phyloP scores from a whole-genome alignment of 2,329 filamentous ascomycete species.

The Aspergillus oerlinghausenensis region DNA sequence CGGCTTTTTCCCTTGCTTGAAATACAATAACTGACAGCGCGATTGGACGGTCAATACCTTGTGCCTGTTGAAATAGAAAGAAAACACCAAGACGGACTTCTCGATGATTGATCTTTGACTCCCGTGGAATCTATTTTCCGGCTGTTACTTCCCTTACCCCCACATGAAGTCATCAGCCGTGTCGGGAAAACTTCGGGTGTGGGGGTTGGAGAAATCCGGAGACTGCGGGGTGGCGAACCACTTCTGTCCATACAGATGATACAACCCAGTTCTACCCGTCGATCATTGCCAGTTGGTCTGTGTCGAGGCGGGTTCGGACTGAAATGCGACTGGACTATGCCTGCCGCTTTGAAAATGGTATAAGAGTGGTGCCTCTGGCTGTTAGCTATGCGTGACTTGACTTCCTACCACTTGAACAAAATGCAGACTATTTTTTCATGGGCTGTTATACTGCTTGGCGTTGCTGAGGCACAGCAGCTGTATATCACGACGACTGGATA shows the following conservation, averaged over 20 bases:
- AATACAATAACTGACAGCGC: too few relatives aligned
- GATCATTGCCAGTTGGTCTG: not conserved
- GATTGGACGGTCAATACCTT: too few relatives aligned
- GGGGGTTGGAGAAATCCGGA: not conserved
- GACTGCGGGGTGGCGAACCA: not conserved
- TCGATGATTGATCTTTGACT: too few relatives aligned
- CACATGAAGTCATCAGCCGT: too few relatives aligned
- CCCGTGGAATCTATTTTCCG: too few relatives aligned
- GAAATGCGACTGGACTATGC: not conserved
- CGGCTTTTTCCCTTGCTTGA: too few relatives aligned
- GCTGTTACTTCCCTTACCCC: too few relatives aligned
- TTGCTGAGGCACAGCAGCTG: conserved; percentile 1
- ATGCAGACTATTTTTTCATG: not conserved
- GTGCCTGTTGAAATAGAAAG: too few relatives aligned
- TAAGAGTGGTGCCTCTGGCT: not conserved
- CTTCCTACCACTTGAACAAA: not conserved
- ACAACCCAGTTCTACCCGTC: not conserved
- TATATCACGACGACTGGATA: not conserved
- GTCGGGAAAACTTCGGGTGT: not conserved
- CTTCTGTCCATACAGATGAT: too few relatives aligned
- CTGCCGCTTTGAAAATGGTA: not conserved
- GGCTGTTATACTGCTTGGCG: not conserved
- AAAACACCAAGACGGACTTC: too few relatives aligned
- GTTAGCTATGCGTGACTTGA: not conserved
- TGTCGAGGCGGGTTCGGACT: not conserved